These are phyloP conservation scores for Tetracladium maxilliforme DNA, from an alignment of 2,329 filamentous ascomycete genomes.

Conservation along the genomic window DNA sequence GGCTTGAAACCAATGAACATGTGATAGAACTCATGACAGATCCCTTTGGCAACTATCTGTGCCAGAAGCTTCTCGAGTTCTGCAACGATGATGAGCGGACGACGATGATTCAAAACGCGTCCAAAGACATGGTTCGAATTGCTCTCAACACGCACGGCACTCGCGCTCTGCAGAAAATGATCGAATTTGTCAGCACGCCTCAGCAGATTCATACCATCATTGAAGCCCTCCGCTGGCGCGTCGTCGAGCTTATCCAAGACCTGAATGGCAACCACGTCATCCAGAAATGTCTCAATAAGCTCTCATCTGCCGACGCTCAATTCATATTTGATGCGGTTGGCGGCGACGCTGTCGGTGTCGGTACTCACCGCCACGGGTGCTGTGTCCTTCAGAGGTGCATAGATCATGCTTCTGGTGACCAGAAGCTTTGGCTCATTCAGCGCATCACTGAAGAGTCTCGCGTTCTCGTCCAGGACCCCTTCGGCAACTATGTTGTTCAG, in stretches of 20 bases:
- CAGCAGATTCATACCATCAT: conserved; percentile 84
- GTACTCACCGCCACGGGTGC: conserved; percentile 93
- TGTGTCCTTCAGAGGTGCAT: conserved; percentile 97
- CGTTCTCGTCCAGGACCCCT: conserved; percentile 84
- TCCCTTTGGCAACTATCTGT: conserved; percentile 97
- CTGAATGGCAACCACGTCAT: conserved; percentile 98
- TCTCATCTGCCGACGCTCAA: conserved; percentile 68
- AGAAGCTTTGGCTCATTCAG: conserved; percentile 75
- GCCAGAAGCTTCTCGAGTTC: conserved; percentile 93
- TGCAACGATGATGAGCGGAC: conserved; percentile 93
- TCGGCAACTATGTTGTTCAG: conserved; percentile 97
- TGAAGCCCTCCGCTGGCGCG: conserved; percentile 63
- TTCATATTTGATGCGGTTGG: conserved; percentile 97
- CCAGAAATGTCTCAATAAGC: conserved; percentile 95
- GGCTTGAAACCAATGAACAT: conserved; percentile 81
- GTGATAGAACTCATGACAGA: conserved; percentile 98
- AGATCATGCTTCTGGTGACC: conserved; percentile 81
- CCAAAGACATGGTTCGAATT: conserved; percentile 77
- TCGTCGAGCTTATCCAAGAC: conserved; percentile 92
- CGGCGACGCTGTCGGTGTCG: conserved; percentile 72
- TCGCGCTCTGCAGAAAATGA: conserved; percentile 97
- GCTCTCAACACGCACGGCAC: conserved; percentile 96
- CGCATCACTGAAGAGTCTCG: conserved; percentile 85
- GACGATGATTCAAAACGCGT: conserved; percentile 77
- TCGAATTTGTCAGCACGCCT: conserved; percentile 80